Evolutionary conservation across 305 asterid species (phyloP).

Genomic region (Fraxinus xanthoxyloides): DNA sequence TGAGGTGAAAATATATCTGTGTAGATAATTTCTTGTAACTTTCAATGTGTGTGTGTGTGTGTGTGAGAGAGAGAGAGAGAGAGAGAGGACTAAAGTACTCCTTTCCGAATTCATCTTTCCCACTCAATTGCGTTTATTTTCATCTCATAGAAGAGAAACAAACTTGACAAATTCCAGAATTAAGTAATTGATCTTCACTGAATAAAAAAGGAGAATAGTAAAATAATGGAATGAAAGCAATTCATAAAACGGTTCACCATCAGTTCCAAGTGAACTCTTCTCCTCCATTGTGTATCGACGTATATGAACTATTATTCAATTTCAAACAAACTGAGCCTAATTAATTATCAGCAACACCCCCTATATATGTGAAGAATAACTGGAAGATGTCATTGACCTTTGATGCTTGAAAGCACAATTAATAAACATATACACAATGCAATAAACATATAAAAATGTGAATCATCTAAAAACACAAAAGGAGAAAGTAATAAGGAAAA

Average conservation of each 20-base stretch:
- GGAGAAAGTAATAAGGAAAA: background rate
- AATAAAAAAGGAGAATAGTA: background rate
- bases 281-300: background rate
- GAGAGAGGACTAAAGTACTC: background rate
- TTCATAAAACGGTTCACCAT: background rate
- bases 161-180: background rate
- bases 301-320: background rate
- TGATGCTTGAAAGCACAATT: background rate
- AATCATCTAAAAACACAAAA: background rate
- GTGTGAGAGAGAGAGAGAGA: background rate
- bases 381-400: background rate
- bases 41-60: no score
- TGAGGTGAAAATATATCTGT: background rate
- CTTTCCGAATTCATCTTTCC: background rate
- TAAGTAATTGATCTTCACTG: background rate
- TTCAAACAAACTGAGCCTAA: background rate
- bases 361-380: background rate
- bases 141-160: background rate
- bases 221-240: background rate
- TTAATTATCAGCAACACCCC: background rate
- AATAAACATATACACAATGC: background rate
- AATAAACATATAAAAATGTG: background rate
- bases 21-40: background rate
- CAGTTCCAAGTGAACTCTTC: background rate
- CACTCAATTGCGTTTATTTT: constrained; percentile 1